Percentiles rank a stretch among this genome's conserved stretches.
Conservation (phyloP, 169 alveolate genomes). For the Plasmodium knowlesi region DNA sequence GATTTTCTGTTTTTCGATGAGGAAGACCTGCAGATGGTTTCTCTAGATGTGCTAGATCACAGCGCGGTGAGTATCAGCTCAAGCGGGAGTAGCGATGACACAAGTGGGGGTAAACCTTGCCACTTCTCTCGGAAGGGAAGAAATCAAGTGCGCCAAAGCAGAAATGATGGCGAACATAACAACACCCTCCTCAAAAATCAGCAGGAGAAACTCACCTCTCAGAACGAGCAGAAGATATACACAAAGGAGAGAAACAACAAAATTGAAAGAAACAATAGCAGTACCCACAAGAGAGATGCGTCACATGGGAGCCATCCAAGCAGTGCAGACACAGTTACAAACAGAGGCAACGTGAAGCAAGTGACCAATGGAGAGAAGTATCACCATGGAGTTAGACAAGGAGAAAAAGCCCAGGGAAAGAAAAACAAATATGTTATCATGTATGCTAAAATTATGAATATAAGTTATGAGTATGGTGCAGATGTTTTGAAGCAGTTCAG, state of each 20-base stretch:
- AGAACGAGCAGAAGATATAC: not conserved
- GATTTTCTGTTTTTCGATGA: constrained; percentile 15
- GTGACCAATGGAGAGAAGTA: not conserved
- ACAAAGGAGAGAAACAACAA: not conserved
- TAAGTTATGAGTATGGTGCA: constrained; percentile 14
- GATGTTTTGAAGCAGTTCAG: constrained; percentile 17
- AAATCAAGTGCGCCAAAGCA: not conserved
- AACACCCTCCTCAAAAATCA: not conserved
- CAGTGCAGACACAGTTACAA: not conserved
- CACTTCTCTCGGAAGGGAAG: not conserved
- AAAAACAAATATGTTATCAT: not conserved
- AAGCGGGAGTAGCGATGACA: not conserved
- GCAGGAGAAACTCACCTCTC: not conserved
- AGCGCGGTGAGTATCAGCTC: not conserved
- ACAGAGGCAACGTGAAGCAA: not conserved
- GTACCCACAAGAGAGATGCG: not conserved
- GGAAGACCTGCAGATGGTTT: constrained; percentile 3
- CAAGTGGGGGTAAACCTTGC: not conserved
- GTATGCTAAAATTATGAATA: constrained; percentile 29
- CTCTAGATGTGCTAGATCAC: constrained; percentile 5
- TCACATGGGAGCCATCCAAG: not conserved
- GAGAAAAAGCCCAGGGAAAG: not conserved
- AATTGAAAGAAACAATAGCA: not conserved
- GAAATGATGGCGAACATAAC: not conserved
- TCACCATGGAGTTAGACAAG: not conserved